Evolutionary conservation across 495 filamentous ascomycete genomes (phyloP).

Genomic region (Oidiodendron maius): DNA sequence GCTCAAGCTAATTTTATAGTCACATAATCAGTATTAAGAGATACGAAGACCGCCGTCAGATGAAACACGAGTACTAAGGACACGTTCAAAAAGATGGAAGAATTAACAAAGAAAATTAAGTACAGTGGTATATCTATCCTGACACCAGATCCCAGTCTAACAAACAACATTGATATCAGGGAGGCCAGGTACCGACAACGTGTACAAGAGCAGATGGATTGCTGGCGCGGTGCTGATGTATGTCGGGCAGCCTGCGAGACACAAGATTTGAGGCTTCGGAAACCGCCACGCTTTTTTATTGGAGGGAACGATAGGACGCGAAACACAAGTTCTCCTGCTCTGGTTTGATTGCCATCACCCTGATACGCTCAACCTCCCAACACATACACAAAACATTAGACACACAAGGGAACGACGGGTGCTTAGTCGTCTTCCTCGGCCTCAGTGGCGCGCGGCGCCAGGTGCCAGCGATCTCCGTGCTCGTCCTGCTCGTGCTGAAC

Average conservation of each 20-base stretch:
- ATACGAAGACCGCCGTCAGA: background rate
- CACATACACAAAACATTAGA: too few species aligned
- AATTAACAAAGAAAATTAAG: background rate
- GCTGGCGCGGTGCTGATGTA: background rate
- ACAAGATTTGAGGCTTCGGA: too few species aligned
- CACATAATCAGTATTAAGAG: background rate
- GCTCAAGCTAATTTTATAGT: background rate
- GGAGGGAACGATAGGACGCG: too few species aligned
- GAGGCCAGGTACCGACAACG: background rate
- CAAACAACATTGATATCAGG: background rate
- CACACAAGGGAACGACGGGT: too few species aligned
- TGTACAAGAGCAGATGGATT: background rate
- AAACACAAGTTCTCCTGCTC: too few species aligned
- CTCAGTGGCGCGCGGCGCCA: constrained; percentile 55
- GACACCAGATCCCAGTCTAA: background rate
- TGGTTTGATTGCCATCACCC: too few species aligned
- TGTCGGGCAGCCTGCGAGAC: background rate
- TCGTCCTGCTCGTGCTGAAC: constrained; percentile 54
- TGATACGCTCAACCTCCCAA: too few species aligned
- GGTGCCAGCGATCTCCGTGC: constrained; percentile 49
- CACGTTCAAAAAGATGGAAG: too few species aligned
- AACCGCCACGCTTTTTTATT: too few species aligned
- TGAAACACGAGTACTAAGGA: too few species aligned
- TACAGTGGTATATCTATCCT: background rate
- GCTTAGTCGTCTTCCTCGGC: constrained; percentile 54